These are phyloP conservation scores for Alternaria tenuissima DNA, from an alignment of 2,329 filamentous ascomycete genomes.

Conservation along the genomic window DNA sequence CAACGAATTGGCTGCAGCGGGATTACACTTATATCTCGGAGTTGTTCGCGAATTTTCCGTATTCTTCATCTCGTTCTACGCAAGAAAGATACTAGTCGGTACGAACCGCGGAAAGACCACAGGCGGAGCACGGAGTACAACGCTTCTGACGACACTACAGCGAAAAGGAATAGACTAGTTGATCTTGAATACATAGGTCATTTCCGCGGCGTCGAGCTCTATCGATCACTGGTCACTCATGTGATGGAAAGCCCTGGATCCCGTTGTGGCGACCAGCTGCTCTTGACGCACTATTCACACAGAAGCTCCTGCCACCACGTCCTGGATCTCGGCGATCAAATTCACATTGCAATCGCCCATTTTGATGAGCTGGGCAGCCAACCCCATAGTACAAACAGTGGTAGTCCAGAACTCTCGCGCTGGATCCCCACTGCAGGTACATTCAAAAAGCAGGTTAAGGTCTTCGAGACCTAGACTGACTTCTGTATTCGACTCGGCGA, in stretches of 20 bases:
- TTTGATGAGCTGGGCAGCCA: background rate
- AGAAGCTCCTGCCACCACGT: background rate
- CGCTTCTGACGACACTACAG: background rate
- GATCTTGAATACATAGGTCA: background rate
- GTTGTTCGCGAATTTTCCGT: background rate
- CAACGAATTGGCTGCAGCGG: background rate
- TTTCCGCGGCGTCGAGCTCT: background rate
- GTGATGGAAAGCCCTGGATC: background rate
- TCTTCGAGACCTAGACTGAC: slow-evolving; percentile 2
- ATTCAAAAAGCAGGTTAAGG: slow-evolving; percentile 11
- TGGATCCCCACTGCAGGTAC: slow-evolving; percentile 1
- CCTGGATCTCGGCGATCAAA: slow-evolving; percentile 1
- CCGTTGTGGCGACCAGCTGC: background rate
- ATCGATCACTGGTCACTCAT: background rate
- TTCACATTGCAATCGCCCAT: background rate
- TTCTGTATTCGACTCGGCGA: background rate
- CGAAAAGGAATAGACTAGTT: background rate
- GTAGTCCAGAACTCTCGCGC: slow-evolving; percentile 3
- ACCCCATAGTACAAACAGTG: background rate
- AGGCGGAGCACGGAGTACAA: background rate
- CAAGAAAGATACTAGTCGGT: background rate
- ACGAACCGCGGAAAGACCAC: background rate
- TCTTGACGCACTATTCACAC: background rate
- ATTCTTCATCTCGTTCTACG: background rate
- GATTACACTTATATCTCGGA: background rate